These are phyloP conservation scores for Ustilago xerochloae DNA, from an alignment of 1,284 basidiomycete genomes.

Conservation along the genomic window DNA sequence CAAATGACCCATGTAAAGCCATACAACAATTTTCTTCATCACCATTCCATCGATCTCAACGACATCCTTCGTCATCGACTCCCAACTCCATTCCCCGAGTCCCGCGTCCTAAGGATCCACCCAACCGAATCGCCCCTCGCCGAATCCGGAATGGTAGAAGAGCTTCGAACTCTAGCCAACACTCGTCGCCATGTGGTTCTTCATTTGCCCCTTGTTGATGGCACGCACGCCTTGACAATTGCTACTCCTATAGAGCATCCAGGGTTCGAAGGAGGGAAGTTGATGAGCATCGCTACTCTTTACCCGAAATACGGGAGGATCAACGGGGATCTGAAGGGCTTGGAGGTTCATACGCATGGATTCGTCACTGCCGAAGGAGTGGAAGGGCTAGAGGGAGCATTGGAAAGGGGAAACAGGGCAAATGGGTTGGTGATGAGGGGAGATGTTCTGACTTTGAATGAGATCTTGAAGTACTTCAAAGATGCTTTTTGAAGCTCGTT, in stretches of 20 bases:
- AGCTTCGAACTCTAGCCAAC: not conserved
- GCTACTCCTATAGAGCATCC: too few species aligned
- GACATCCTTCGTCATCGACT: not conserved
- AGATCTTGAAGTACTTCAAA: too few species aligned
- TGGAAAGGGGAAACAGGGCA: too few species aligned
- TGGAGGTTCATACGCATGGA: not conserved
- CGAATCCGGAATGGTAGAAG: not conserved
- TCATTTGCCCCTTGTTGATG: not conserved
- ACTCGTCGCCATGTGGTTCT: not conserved
- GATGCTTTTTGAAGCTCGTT: too few species aligned
- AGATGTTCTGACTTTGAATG: too few species aligned
- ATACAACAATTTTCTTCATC: not conserved
- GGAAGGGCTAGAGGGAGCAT: not conserved
- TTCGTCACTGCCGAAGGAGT: not conserved
- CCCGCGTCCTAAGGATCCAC: not conserved
- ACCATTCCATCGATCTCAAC: not conserved
- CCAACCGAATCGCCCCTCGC: not conserved
- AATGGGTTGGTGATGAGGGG: not conserved
- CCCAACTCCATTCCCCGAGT: not conserved
- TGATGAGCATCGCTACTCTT: too few species aligned
- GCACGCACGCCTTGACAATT: too few species aligned
- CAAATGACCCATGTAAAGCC: not conserved
- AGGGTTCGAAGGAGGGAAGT: too few species aligned
- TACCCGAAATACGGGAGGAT: too few species aligned
- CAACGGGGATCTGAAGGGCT: not conserved